Evolutionary conservation across 306 rosid genomes (phyloP), one percentile per base, ranked within the genome.

Genomic region (Cucurbita argyrosperma): DNA sequence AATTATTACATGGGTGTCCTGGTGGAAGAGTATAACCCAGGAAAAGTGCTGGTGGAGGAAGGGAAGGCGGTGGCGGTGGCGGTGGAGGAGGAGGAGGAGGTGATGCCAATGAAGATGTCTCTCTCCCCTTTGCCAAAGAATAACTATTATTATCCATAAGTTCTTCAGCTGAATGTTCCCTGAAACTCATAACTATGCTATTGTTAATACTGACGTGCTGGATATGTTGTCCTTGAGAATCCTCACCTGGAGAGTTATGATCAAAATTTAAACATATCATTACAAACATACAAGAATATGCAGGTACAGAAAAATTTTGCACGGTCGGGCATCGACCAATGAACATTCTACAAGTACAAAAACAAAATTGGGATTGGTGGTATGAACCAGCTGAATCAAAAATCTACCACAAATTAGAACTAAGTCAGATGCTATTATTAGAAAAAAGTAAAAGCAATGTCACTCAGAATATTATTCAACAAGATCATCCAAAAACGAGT

Each of bases 1-100:
- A 89, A 74, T 75, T 80, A 76, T 85, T 89, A 83, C 98, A 93
- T 1, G 88, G 98, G 87, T 93, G 98, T 52, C 90, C 97, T 3
- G 80, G 79, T 73, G 97, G 92, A 82, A 93, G 97, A 59, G 85
- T 73, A 77, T 93, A 93, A 42, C 98, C 98, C 74, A 87, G 79
- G 82, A 93, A 90, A 78, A 88, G 71, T 57, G 85, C 77, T 47
- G 86, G 88, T 10, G 88, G 88, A 71, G 96, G 91, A 71, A 86
- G 87, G n/a, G 86, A 84, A 43, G 84, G 87, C 4, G 87, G 89
- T 65, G 64, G 40, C 75, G 96, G 90, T 54, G 89, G 91, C 45
- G 87, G 86, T 69, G 83, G 26, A 26, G 26, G 26, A 26, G 63
- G 39, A 76, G 96, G 90, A 59, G 89, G 91, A 49, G 87, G 86